Evolutionary conservation across 768 basidiomycete genomes (phyloP).

Genomic region (Candolleomyces eurysporus): DNA sequence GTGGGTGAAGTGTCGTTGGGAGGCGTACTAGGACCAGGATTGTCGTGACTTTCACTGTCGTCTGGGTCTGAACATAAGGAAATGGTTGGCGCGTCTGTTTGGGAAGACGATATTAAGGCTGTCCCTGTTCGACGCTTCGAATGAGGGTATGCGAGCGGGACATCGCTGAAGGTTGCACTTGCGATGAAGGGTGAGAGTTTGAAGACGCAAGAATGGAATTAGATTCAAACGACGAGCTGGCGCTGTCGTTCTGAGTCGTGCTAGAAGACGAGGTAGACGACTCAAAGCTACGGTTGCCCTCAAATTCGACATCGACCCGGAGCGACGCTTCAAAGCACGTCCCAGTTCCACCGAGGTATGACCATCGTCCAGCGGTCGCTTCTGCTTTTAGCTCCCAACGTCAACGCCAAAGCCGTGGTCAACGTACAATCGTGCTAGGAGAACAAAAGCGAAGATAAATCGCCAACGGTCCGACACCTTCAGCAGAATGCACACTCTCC

Average conservation of each 20-base stretch:
- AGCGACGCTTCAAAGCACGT: slow-evolving; percentile 3
- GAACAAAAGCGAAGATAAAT: slow-evolving; percentile 11
- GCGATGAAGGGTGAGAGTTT: no score
- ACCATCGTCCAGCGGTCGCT: slow-evolving; percentile 1
- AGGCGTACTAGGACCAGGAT: slow-evolving; percentile 53
- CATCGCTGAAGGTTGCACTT: background rate
- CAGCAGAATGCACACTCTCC: slow-evolving; percentile 58
- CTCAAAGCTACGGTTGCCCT: background rate
- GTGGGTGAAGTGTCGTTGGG: slow-evolving; percentile 3
- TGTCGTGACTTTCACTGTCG: slow-evolving; percentile 46
- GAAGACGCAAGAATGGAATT: no score
- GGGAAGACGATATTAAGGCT: slow-evolving; percentile 21
- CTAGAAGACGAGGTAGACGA: background rate
- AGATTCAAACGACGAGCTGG: background rate
- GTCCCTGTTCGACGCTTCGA: slow-evolving; percentile 7
- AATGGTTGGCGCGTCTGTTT: slow-evolving; percentile 51
- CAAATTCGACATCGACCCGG: background rate
- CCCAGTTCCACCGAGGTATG: slow-evolving; percentile 5
- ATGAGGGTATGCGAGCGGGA: slow-evolving; percentile 7
- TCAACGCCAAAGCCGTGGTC: background rate
- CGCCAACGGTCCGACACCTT: slow-evolving; percentile 37
- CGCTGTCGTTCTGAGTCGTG: background rate
- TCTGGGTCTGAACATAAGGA: slow-evolving; percentile 76
- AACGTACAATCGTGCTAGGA: background rate
- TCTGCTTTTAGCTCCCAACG: slow-evolving; percentile 5